Evolutionary conservation across 1,139 yeast genomes (phyloP).

Genomic region (Suhomyces taliae): DNA sequence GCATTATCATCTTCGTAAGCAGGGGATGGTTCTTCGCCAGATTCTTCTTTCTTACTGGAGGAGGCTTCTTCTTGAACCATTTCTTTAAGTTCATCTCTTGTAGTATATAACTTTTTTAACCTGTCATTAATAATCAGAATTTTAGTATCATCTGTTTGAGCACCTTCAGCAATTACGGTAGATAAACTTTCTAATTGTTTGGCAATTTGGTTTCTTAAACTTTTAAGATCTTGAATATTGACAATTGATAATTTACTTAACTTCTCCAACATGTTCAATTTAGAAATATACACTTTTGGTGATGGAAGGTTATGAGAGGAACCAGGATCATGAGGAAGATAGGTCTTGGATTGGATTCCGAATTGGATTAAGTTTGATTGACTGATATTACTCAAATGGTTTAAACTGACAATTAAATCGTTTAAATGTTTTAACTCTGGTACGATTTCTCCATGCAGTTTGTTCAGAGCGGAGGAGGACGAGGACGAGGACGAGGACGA

Average conservation of each 20-base stretch:
- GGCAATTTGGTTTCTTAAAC: conserved; percentile 40
- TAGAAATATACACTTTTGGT: conserved; percentile 49
- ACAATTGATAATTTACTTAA: conserved; percentile 38
- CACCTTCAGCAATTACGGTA: conserved; percentile 41
- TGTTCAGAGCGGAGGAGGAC: neutral
- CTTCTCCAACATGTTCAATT: conserved; percentile 45
- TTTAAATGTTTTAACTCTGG: conserved; percentile 43
- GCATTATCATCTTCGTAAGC: conserved; percentile 14
- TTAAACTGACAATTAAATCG: conserved; percentile 31
- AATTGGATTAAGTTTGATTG: conserved; percentile 44
- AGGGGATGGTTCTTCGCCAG: conserved; percentile 16
- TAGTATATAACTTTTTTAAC: conserved; percentile 33
- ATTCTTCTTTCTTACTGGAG: neutral
- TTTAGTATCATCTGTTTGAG: conserved; percentile 47
- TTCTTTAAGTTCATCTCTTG: conserved; percentile 47
- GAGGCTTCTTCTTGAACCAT: conserved; percentile 34
- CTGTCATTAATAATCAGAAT: conserved; percentile 43
- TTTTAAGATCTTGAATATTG: conserved; percentile 39
- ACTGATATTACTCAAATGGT: conserved; percentile 29
- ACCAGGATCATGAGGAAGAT: conserved; percentile 42
- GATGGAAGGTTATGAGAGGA: conserved; percentile 51
- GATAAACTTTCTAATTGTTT: conserved; percentile 44
- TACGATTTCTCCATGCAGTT: conserved; percentile 20
- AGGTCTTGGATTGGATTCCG: conserved; percentile 43
- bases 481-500: neutral